Evolutionary conservation across 768 basidiomycete species (phyloP).

Genomic region (Chalciporus sphaerocephalus): DNA sequence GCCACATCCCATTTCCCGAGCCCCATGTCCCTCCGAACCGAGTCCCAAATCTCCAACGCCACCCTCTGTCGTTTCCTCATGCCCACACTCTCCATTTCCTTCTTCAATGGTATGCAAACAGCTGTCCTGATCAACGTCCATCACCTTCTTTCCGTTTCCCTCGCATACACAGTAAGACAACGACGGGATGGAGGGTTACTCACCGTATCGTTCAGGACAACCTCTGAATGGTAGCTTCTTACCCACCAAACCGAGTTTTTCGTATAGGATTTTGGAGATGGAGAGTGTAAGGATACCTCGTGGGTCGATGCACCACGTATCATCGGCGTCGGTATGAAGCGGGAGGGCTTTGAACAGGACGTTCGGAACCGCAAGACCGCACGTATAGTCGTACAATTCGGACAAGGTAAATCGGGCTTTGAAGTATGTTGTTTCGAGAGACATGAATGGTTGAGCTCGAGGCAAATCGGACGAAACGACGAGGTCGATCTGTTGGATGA

Average conservation of each 20-base stretch:
- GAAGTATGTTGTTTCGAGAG: conserved; percentile 42
- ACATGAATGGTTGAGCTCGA: conserved; percentile 38
- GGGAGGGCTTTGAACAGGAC: conserved; percentile 34
- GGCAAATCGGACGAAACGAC: conserved; percentile 46
- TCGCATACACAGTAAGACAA: neutral
- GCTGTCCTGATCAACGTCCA: conserved; percentile 35
- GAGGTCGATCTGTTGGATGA: conserved; percentile 62
- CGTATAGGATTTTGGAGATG: conserved; percentile 54
- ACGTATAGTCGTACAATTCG: conserved; percentile 40
- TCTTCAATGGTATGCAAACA: conserved; percentile 43
- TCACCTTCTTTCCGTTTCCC: conserved; percentile 2
- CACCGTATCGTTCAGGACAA: conserved; percentile 46
- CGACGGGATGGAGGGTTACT: conserved; percentile 20
- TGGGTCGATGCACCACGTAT: conserved; percentile 68
- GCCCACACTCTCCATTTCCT: conserved; percentile 34
- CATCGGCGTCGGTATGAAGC: conserved; percentile 35
- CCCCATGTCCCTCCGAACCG: conserved; percentile 32
- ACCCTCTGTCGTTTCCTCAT: conserved; percentile 37
- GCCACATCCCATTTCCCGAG: conserved; percentile 44
- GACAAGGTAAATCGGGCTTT: conserved; percentile 42
- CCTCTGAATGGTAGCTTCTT: conserved; percentile 49
- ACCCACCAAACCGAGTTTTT: conserved; percentile 58
- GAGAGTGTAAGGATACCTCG: conserved; percentile 56
- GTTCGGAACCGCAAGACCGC: conserved; percentile 16
- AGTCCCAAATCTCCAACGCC: conserved; percentile 50